Conservation (phyloP, 1,139 yeast species). For the Debaryomyces subglobosus region DNA sequence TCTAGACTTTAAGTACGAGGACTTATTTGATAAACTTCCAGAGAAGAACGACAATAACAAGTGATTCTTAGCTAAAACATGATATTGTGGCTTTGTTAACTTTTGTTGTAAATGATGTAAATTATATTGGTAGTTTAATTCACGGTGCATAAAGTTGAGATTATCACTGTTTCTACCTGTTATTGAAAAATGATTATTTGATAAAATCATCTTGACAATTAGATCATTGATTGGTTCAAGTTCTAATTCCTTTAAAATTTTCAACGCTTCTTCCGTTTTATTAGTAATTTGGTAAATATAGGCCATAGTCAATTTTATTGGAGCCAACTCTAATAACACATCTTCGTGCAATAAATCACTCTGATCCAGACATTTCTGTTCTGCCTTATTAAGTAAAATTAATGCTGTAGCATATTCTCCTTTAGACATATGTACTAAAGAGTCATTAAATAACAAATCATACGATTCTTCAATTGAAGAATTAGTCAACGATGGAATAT, state of each 20-base stretch:
- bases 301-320: conserved; percentile 71
- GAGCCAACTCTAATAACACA: conserved; percentile 52
- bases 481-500: neutral
- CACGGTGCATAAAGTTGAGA: conserved; percentile 44
- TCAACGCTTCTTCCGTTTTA: conserved; percentile 42
- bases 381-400: conserved; percentile 53
- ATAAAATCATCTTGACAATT: conserved; percentile 34
- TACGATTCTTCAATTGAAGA: conserved; percentile 23
- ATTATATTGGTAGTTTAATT: conserved; percentile 44
- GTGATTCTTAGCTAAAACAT: conserved; percentile 46
- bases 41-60: conserved; percentile 42
- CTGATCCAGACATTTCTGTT: conserved; percentile 40
- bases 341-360: conserved; percentile 40
- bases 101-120: conserved; percentile 39
- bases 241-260: conserved; percentile 33
- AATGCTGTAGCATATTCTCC: conserved; percentile 49
- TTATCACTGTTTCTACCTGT: conserved; percentile 18
- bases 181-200: conserved; percentile 35
- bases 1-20: conserved; percentile 26
- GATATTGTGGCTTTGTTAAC: conserved; percentile 48
- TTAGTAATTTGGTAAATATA: conserved; percentile 59
- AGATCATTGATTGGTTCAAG: conserved; percentile 30
- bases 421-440: conserved; percentile 55
- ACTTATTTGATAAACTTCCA: conserved; percentile 35
- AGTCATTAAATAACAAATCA: conserved; percentile 64